Conservation (phyloP, 2,329 filamentous ascomycete genomes). For the Macrophomina tecta region DNA sequence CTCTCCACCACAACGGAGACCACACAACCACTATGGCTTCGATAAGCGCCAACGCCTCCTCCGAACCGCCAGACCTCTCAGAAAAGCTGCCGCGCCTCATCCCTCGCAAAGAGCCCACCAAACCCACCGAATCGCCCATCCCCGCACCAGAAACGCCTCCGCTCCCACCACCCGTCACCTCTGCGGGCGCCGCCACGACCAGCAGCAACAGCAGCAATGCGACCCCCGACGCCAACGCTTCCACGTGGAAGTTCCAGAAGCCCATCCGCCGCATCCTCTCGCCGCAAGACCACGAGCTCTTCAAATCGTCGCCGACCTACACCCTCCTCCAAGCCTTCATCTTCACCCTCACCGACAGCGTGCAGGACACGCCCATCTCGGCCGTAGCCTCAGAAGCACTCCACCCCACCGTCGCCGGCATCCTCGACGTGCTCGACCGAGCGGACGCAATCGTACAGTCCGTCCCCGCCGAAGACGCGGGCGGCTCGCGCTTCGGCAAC, state of each 20-base stretch:
- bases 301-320: slow-evolving; percentile 77
- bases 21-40: slow-evolving; percentile 3
- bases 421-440: slow-evolving; percentile 73
- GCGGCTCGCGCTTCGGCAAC: slow-evolving; percentile 90
- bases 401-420: slow-evolving; percentile 64
- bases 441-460: slow-evolving; percentile 68
- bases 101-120: slow-evolving; percentile 40
- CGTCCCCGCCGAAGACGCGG: slow-evolving; percentile 83
- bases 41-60: neutral
- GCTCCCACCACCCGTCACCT: slow-evolving; percentile 66
- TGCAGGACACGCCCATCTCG: slow-evolving; percentile 72
- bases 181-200: slow-evolving; percentile 56
- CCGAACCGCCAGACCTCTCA: slow-evolving; percentile 35
- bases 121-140: slow-evolving; percentile 34
- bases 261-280: slow-evolving; percentile 85
- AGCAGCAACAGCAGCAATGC: slow-evolving; percentile 34
- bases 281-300: slow-evolving; percentile 77
- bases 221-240: neutral
- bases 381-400: slow-evolving; percentile 49
- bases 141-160: slow-evolving; percentile 78
- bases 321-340: slow-evolving; percentile 81
- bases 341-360: slow-evolving; percentile 83
- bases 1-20: neutral
- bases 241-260: slow-evolving; percentile 62
- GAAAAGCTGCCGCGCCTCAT: slow-evolving; percentile 43